A percentile compares a stretch with the other conserved stretches of the same genome.
Evolutionary conservation across 1,139 yeast species (phyloP).

Genomic region (Debaryomyces udenii): DNA sequence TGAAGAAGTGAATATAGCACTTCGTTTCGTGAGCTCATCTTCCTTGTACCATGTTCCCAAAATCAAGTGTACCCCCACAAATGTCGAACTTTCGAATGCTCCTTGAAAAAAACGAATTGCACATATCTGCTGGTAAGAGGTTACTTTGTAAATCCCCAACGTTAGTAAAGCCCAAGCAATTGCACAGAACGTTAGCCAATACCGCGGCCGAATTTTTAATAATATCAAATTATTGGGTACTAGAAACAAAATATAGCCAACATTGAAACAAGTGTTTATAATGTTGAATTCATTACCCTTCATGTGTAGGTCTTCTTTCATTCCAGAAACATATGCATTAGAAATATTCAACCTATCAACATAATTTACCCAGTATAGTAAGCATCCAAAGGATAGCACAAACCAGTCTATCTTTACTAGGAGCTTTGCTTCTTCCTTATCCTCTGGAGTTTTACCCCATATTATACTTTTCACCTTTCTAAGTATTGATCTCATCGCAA

Average conservation of each 20-base stretch:
- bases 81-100: slow-evolving; percentile 56
- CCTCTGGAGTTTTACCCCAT: slow-evolving; percentile 45
- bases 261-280: slow-evolving; percentile 58
- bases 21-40: slow-evolving; percentile 48
- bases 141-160: slow-evolving; percentile 50
- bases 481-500: slow-evolving; percentile 3
- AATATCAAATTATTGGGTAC: slow-evolving; percentile 58
- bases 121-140: slow-evolving; percentile 47
- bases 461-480: slow-evolving; percentile 14
- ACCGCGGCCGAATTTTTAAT: slow-evolving; percentile 53
- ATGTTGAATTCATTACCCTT: slow-evolving; percentile 51
- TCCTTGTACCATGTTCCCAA: slow-evolving; percentile 58
- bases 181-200: slow-evolving; percentile 58
- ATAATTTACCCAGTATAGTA: slow-evolving; percentile 55
- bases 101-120: slow-evolving; percentile 59
- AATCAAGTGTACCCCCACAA: slow-evolving; percentile 55
- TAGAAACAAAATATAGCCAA: slow-evolving; percentile 62
- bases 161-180: slow-evolving; percentile 59
- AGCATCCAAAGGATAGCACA: slow-evolving; percentile 57
- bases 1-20: slow-evolving; percentile 55
- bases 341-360: slow-evolving; percentile 51
- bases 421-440: slow-evolving; percentile 42
- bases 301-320: slow-evolving; percentile 56
- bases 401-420: slow-evolving; percentile 56
- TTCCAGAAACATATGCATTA: slow-evolving; percentile 65